Percentiles rank a stretch among this genome's conserved stretches.
phyloP scores from a whole-genome alignment of 345 rosid genomes.

The Eucalyptus grandis region DNA sequence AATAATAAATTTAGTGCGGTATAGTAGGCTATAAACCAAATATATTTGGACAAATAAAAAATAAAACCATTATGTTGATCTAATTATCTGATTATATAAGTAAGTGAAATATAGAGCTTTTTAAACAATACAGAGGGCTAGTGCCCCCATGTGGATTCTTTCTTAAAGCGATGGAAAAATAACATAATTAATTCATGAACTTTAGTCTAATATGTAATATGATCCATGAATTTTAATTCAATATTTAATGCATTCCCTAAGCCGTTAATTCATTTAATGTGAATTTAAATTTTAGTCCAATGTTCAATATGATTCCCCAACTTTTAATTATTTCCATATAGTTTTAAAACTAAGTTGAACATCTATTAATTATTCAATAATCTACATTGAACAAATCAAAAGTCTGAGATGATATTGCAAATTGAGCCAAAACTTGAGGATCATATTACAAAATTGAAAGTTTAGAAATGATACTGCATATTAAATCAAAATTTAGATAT shows the following conservation, averaged over 20 bases:
- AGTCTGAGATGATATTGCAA: accelerated
- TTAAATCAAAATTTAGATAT: no score
- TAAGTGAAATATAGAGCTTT: not conserved
- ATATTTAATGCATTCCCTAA: not conserved
- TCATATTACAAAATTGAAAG: no score
- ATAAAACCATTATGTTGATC: not conserved
- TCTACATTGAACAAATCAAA: no score
- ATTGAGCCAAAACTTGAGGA: no score
- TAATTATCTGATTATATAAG: not conserved
- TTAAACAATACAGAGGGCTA: not conserved
- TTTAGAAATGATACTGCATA: no score
- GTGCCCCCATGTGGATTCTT: not conserved
- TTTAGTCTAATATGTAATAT: no score
- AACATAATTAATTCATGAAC: not conserved
- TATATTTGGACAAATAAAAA: not conserved
- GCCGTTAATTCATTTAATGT: not conserved
- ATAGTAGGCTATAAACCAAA: not conserved
- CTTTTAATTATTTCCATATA: no score
- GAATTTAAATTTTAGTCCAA: no score
- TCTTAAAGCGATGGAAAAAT: not conserved
- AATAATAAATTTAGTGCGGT: not conserved
- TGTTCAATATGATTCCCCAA: not conserved
- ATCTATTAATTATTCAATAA: no score
- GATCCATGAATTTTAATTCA: no score
- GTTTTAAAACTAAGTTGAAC: not conserved